These are phyloP conservation scores for Punctularia strigosozonata DNA, from an alignment of 768 basidiomycete genomes.

Conservation along the genomic window DNA sequence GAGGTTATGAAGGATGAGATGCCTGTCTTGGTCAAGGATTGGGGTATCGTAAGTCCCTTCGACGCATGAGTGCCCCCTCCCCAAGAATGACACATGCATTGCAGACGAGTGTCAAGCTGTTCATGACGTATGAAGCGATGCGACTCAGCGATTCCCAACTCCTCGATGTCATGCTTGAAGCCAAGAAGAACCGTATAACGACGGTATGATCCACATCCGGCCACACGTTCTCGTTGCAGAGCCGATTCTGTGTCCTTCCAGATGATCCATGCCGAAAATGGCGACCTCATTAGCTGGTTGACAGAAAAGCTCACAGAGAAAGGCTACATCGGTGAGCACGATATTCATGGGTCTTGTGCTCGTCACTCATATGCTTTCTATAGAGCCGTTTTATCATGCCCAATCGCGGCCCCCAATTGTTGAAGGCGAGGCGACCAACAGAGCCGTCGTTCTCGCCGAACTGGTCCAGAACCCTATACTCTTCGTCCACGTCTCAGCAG, in stretches of 20 bases:
- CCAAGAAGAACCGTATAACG: constrained; percentile 11
- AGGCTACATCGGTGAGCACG: no score
- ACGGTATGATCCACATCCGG: no score
- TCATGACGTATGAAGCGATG: constrained; percentile 23
- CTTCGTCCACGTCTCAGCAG: constrained; percentile 10
- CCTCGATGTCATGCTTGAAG: constrained; percentile 19
- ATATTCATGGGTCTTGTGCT: no score
- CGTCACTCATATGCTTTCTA: no score
- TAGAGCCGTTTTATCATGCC: constrained; percentile 10
- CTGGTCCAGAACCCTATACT: constrained; percentile 12
- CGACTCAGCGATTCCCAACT: constrained; percentile 21
- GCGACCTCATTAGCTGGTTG: constrained; percentile 12
- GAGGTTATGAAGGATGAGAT: constrained; percentile 20
- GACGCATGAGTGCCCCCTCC: no score
- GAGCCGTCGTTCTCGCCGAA: constrained; percentile 9
- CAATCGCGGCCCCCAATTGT: constrained; percentile 11
- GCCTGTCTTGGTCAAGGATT: constrained; percentile 18
- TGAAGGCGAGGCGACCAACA: constrained; percentile 10
- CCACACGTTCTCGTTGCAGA: no score
- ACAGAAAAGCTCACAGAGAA: constrained; percentile 7
- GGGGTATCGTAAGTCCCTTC: no score
- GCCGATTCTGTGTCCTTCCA: no score
- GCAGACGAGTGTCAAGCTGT: constrained; percentile 22
- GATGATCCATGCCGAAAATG: constrained; percentile 12
- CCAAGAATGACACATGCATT: no score